Percentiles rank a stretch among this genome's conserved stretches.
Evolutionary conservation across 257 asterid species (phyloP).

Genomic region (Rauvolfia tetraphylla): DNA sequence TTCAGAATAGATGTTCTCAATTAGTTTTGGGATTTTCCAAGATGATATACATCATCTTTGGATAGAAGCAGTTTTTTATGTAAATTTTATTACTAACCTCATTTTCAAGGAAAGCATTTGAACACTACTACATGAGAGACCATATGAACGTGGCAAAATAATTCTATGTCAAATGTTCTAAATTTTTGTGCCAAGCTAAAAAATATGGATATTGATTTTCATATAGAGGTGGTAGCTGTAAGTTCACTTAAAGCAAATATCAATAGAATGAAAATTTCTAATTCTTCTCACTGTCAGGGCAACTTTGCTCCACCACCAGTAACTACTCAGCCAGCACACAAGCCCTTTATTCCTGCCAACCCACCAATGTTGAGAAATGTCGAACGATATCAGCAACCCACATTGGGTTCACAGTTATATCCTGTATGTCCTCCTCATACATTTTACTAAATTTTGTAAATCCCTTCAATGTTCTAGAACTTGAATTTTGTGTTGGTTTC

Average conservation of each 20-base stretch:
- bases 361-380: conserved; percentile 63
- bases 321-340: conserved; percentile 57
- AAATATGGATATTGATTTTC: neutral
- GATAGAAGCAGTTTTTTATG: neutral
- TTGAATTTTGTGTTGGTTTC: conserved; percentile 17
- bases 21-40: neutral
- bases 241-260: neutral
- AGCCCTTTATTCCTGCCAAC: conserved; percentile 72
- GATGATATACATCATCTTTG: neutral
- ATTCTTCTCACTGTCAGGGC: conserved; percentile 41
- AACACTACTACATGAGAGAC: neutral
- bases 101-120: neutral
- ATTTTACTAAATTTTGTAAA: neutral
- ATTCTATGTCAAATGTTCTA: neutral
- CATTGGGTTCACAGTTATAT: conserved; percentile 83
- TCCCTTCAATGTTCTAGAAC: conserved; percentile 4
- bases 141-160: neutral
- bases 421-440: conserved; percentile 54
- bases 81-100: neutral
- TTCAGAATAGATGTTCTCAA: neutral
- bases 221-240: neutral
- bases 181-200: neutral
- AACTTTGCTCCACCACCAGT: conserved; percentile 66
- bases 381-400: conserved; percentile 86
- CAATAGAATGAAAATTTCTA: neutral